Base-by-base conservation (phyloP, 2,329 filamentous ascomycete species). In the Diplodia sapinea region DNA sequence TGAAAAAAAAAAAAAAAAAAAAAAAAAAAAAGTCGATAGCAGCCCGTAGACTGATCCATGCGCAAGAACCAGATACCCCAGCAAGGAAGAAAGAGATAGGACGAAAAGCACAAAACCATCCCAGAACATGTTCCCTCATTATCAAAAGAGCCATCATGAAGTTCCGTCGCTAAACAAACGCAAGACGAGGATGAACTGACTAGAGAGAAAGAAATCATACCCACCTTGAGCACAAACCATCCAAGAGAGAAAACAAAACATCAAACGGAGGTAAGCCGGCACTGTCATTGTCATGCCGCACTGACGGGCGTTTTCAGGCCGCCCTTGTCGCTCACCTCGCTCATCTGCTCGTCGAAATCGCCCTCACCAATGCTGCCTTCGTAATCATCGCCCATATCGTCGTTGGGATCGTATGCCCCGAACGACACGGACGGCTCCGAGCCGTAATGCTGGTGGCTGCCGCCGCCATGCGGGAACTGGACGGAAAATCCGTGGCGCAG, bases 271-370 rank as follows among this genome's bases (percentile, higher is more conserved):
- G 40, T 63, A 13, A 63, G 59, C 36, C 8, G 26, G 29, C 40
- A 40, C 13, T 15, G 20, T 33, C 15, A 12, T 40, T 40, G 29
- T 66, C 64, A 66, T 50, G 64, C 64, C 7, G 40, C 33, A 33
- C 64, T 66, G 13, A 66, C 55, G 8, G 64, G 64, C 12, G 64
- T 66, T 29, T 66, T 66, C 40, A 66, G 64, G 31, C 64, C 63
- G 26, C 63, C 64, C 40, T 31, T 33, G 8, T 59, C 64, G 31
- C 40, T 66, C 43, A n/a, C 33, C 64, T 50, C 40, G 40, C 52
- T 66, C 64, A 66, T 59, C 0, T 49, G 40, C 29, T 57, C 64
- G 15, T 66, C 64, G 13, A 51, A 29, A 11, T 63, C 64, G 2
- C 40, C 64, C 9, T 63, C 59, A 11, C 59, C 59, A 20, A 63